Evolutionary conservation across 1,139 yeast species (phyloP), one percentile per base, ranked within the genome.

Genomic region (Scheffersomyces insectosa): DNA sequence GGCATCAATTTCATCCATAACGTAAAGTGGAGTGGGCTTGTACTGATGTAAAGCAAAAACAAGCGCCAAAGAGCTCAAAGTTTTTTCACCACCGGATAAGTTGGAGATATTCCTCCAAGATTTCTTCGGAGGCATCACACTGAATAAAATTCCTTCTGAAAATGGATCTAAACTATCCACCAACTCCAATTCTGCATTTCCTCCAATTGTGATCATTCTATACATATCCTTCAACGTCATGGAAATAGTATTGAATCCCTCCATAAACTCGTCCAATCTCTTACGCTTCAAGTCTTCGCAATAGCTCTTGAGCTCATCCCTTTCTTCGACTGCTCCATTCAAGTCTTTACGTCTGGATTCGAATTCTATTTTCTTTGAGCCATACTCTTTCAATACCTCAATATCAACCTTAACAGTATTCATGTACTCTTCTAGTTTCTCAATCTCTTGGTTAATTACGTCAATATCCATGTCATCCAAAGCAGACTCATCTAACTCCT

Each of bases 1-100:
- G 0, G 99, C 99, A 69, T 95, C 99, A 55, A 95, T 93, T 68
- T 95, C 99, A 70, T 95, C 99, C 99, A 95, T 95, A 31, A 95
- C 99, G 62, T 95, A 95, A 38, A 95, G 70, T 6, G 99, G 99
- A 0, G 99, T 95, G 1, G 99, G 99, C 61, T 90, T 93, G 63
- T 89, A 95, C 55, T 88, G 88, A 62, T 95, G 99, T 37, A 95
- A 77, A 0, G 99, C 99, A 77, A 95, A 95, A 4, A 95, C 99
- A 51, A 95, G 75, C 0, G 99, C 99, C 56, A 95, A 74, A 0
- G 99, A 93, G 59, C 96, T 87, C 52, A 95, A 76, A 0, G 99
- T 95, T 67, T 95, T 95, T 57, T 95, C 99, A 51, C 99, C 99
- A 48, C 99, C 99, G 2, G 98, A 90, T 47, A 95, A 70, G 59